These are phyloP conservation scores for Sporisorium graminicola DNA, from an alignment of 1,284 basidiomycete genomes.

Conservation along the genomic window DNA sequence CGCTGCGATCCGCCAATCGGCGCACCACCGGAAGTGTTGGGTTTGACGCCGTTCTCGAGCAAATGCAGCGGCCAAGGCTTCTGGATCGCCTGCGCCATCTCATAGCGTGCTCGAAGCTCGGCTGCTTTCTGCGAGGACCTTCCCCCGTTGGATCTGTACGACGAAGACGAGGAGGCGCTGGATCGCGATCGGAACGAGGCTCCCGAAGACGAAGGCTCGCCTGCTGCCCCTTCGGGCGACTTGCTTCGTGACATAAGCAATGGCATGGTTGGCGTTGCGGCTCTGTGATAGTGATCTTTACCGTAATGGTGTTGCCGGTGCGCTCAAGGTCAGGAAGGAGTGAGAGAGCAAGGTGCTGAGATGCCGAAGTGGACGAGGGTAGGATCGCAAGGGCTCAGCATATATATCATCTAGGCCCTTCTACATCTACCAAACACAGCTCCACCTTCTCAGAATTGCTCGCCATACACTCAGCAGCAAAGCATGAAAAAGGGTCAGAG, in stretches of 20 bases:
- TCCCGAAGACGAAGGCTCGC: slow-evolving; percentile 4
- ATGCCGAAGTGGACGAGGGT: background rate
- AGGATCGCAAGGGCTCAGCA: background rate
- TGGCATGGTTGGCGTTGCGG: slow-evolving; percentile 8
- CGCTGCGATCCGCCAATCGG: background rate
- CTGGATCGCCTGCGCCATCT: slow-evolving; percentile 52
- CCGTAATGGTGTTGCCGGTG: background rate
- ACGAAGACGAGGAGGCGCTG: slow-evolving; percentile 6
- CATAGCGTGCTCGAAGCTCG: slow-evolving; percentile 41
- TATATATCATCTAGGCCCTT: slow-evolving; percentile 8
- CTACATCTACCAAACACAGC: background rate
- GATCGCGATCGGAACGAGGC: slow-evolving; percentile 29
- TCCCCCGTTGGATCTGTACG: slow-evolving; percentile 8
- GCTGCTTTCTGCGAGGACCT: slow-evolving; percentile 22
- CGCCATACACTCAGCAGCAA: background rate
- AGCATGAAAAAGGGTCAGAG: background rate
- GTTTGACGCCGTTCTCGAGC: slow-evolving; percentile 47
- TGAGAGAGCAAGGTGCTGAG: background rate
- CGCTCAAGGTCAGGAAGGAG: background rate
- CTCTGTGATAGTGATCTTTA: background rate
- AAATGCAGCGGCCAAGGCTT: slow-evolving; percentile 50
- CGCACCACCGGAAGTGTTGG: background rate
- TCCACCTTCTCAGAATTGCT: slow-evolving; percentile 1
- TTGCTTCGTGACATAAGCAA: slow-evolving; percentile 26
- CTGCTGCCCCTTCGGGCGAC: slow-evolving; percentile 14